Evolutionary conservation across 2,329 filamentous ascomycete species (phyloP), one percentile per base, ranked within the genome.

Genomic region (Fonsecaea multimorphosa): DNA sequence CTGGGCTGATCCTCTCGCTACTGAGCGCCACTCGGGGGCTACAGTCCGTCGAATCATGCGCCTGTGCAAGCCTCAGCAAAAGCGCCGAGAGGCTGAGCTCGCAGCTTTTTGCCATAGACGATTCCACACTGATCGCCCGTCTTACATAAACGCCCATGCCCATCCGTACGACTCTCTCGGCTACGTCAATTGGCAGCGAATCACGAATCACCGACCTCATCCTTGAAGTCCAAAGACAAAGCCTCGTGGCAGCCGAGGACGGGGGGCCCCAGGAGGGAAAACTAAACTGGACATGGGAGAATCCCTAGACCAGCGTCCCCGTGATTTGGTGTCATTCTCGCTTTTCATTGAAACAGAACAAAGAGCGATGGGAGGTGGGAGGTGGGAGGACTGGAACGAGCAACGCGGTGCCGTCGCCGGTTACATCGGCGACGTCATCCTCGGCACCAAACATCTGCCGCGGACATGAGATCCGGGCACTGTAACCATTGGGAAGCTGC

Each of bases 1-100:
- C 59, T 5, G n/a, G n/a, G 51, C 51, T 49, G 19, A 51, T 34
- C 58, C 49, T 27, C 54, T 49, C 44, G 44, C 44, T 49, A 49
- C 44, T 49, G 19, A 24, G 44, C 44, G 58, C 29, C 31, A 61
- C 38, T 53, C 32, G 58, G 58, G 24, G 2, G 5, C 14, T 16
- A 22, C 19, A 16, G 19, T 29, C 58, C 58, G 44, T 61, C 58
- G 58, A 61, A 61, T 61, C 44, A 61, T 19, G n/a, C 19, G 2
- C 11, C 34, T 16, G 19, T 12, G 19, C 22, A 49, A 22, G n/a
- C 44, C 19, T 24, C 19, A 49, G 44, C 44, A 49, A 49, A n/a
- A 3, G 19, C 19, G 3, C 44, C 22, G 19, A 49, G 7, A 49
- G 19, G 44, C 44, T 11, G 19, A 49, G 1, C 5, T 14, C 36